A percentile compares a stretch with the other conserved stretches of the same genome.
phyloP scores from a whole-genome alignment of 257 asterid species.

The Solanum chilense region DNA sequence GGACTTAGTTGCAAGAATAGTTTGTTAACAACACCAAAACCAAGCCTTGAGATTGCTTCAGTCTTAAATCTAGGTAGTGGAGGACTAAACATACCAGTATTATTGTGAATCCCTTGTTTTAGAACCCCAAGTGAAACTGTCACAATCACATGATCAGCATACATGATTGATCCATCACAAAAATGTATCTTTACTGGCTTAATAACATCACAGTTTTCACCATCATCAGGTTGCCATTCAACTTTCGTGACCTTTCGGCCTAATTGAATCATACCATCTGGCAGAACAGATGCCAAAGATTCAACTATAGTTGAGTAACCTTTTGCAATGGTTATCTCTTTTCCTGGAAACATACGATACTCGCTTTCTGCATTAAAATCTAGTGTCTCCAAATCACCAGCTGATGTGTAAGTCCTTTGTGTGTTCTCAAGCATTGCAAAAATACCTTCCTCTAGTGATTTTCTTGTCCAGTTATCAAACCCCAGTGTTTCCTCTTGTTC shows the following conservation, averaged over 20 bases:
- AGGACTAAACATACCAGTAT: slow-evolving; percentile 41
- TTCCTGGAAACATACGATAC: slow-evolving; percentile 64
- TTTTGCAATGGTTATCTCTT: slow-evolving; percentile 62
- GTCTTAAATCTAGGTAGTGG: slow-evolving; percentile 47
- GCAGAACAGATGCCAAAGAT: slow-evolving; percentile 52
- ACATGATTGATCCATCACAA: slow-evolving; percentile 41
- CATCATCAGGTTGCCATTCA: slow-evolving; percentile 39
- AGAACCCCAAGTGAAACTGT: slow-evolving; percentile 85
- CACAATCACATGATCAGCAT: slow-evolving; percentile 69
- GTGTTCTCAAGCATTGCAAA: slow-evolving; percentile 75
- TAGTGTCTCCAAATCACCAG: slow-evolving; percentile 42
- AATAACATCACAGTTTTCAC: slow-evolving; percentile 4
- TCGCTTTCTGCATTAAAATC: slow-evolving; percentile 75
- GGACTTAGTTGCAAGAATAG: slow-evolving; percentile 44
- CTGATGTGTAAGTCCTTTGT: slow-evolving; percentile 76
- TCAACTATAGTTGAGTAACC: slow-evolving; percentile 64
- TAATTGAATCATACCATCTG: slow-evolving; percentile 52
- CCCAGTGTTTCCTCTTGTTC: neutral
- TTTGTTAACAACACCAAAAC: slow-evolving; percentile 81
- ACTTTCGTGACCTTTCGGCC: slow-evolving; percentile 44
- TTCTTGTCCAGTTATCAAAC: slow-evolving; percentile 42
- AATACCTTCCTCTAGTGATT: slow-evolving; percentile 30
- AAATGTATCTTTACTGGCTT: slow-evolving; percentile 67
- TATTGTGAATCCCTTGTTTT: slow-evolving; percentile 40
- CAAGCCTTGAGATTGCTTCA: slow-evolving; percentile 65